Base-by-base conservation (phyloP, 441 rosid species). In the Oxalis stricta region DNA sequence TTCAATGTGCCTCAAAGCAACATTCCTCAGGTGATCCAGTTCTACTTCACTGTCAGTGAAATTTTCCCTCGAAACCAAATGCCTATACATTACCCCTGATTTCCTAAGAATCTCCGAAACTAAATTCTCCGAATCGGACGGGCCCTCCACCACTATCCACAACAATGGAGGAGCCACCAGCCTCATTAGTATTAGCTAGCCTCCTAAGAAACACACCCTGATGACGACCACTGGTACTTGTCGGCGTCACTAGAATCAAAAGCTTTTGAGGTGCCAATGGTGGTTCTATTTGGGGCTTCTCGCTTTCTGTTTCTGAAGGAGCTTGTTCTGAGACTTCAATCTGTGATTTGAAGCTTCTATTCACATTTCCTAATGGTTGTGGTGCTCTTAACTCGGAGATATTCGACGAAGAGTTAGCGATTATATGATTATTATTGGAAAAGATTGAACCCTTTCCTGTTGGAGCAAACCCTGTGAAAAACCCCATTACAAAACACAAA, bases 401-500 rank as follows among this genome's bases (percentile, higher is more conserved):
- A 8, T 42, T 54, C 18, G 67, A 44, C 20, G 66, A 17, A 2
- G 53, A 20, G 1, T 52, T 23, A 39, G 44, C 19, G n/a, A n/a
- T n/a, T n/a, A n/a, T n/a, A n/a, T n/a, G n/a, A 26, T 41, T 48
- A 2, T 13, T 57, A 36, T 33, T 39, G 14, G 77, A 46, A 34
- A 78, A 68, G 15, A 56, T 17, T 8, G 82, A 58, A 58, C 61
- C 29, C 28, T 77, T 79, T 14, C 74, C 66, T 2, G 77, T 51
- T 11, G 89, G 95, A 52, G 93, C 85, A 60, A 86, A 76, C 23
- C 98, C 98, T 32, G 74, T 58, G 73, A 86, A 80, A 53, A 83
- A 86, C 11, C 98, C 98, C 83, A 86, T 83, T 12, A 79, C 76
- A 43, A 91, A 86, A 53, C 98, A 91, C 16, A 91, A 41, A 40